phyloP scores from a whole-genome alignment of 1,139 yeast genomes.

The Candida frijolesensis region DNA sequence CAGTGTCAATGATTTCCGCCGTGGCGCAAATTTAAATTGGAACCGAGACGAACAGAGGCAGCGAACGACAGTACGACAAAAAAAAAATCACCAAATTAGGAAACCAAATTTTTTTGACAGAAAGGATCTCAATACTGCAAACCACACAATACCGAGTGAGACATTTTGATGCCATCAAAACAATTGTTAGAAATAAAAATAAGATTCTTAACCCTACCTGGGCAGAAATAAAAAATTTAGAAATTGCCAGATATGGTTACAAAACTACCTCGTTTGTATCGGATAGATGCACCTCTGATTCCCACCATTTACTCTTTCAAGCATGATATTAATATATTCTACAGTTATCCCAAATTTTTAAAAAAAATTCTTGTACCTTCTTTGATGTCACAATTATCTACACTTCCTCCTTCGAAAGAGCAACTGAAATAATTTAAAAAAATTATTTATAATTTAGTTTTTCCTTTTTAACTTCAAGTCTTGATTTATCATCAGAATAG shows the following conservation, averaged over 20 bases:
- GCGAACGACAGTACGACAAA: background rate
- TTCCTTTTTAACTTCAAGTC: background rate
- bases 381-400: background rate
- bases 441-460: background rate
- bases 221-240: background rate
- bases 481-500: background rate
- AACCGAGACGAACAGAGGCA: too few relatives aligned
- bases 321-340: background rate
- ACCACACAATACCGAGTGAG: background rate
- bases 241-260: background rate
- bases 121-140: background rate
- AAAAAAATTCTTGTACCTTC: background rate
- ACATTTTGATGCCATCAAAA: too few relatives aligned
- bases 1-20: background rate
- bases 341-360: background rate
- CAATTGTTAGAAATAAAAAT: too few relatives aligned
- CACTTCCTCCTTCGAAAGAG: background rate
- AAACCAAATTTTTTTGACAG: background rate
- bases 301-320: background rate
- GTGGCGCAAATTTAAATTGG: background rate
- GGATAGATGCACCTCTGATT: background rate
- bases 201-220: background rate
- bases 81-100: constrained; percentile 1
- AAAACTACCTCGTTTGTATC: background rate
- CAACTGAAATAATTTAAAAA: background rate